phyloP scores from a whole-genome alignment of 148 eudicot genomes.

The Polygonum maritimum region DNA sequence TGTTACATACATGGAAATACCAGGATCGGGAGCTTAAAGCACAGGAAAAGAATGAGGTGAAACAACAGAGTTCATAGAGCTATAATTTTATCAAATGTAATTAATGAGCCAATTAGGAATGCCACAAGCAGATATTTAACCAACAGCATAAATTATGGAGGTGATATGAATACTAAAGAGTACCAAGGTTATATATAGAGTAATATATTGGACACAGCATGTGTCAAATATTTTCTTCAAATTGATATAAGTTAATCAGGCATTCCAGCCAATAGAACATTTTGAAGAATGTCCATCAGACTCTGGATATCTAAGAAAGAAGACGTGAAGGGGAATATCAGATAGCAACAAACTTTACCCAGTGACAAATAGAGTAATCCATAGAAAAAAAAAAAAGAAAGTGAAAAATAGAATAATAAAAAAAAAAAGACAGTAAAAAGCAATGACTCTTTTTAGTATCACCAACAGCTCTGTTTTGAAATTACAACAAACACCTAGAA shows the following conservation, averaged over 20 bases:
- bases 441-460: neutral
- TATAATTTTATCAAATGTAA: conserved; percentile 4
- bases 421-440: neutral
- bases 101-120: neutral
- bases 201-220: neutral
- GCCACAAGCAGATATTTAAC: neutral
- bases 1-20: conserved; percentile 18
- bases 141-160: neutral
- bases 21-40: neutral
- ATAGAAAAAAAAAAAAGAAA: neutral
- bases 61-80: neutral
- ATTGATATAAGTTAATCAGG: neutral
- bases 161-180: neutral
- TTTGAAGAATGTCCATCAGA: neutral
- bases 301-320: neutral
- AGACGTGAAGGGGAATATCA: neutral
- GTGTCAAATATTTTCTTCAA: neutral
- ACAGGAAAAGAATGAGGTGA: neutral
- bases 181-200: neutral
- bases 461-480: neutral
- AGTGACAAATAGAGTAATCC: neutral
- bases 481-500: neutral
- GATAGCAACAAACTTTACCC: no score
- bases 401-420: neutral
- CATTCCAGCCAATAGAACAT: neutral